Evolutionary conservation across 1,284 basidiomycete genomes (phyloP).

Genomic region (Puccinia coronata): DNA sequence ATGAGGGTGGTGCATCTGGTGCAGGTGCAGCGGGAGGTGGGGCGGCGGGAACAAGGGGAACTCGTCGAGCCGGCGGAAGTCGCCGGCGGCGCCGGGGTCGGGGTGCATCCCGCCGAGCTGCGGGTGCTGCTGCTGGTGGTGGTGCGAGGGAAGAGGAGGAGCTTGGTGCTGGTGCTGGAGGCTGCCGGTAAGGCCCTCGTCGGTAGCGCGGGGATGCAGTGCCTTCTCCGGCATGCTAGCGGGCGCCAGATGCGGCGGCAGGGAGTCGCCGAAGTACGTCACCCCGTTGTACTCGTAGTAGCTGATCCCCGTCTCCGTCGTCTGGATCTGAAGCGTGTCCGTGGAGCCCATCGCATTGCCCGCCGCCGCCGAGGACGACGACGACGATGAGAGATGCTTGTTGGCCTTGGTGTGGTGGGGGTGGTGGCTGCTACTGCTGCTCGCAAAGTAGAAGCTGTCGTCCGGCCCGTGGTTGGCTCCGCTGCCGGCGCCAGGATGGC

Average conservation of each 20-base stretch:
- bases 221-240: background rate
- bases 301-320: constrained; percentile 17
- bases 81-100: background rate
- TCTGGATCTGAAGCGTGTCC: background rate
- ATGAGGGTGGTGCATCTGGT: too few relatives aligned
- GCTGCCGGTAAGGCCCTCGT: background rate
- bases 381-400: background rate
- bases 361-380: too few relatives aligned
- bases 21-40: background rate
- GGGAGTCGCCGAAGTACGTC: constrained; percentile 23
- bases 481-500: background rate
- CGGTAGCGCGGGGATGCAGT: background rate
- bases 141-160: too few relatives aligned
- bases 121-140: background rate
- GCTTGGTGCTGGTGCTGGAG: too few relatives aligned
- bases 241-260: background rate
- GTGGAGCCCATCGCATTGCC: background rate
- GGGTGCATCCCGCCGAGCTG: too few relatives aligned
- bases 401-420: too few relatives aligned
- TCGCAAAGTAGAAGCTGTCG: background rate
- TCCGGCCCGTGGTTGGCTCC: background rate
- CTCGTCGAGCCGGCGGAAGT: background rate
- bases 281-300: constrained; percentile 42
- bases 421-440: too few relatives aligned
- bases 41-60: background rate